A percentile compares a stretch with the other conserved stretches of the same genome.
Conservation (phyloP, 2,329 filamentous ascomycete genomes). For the Apiospora hydei region DNA sequence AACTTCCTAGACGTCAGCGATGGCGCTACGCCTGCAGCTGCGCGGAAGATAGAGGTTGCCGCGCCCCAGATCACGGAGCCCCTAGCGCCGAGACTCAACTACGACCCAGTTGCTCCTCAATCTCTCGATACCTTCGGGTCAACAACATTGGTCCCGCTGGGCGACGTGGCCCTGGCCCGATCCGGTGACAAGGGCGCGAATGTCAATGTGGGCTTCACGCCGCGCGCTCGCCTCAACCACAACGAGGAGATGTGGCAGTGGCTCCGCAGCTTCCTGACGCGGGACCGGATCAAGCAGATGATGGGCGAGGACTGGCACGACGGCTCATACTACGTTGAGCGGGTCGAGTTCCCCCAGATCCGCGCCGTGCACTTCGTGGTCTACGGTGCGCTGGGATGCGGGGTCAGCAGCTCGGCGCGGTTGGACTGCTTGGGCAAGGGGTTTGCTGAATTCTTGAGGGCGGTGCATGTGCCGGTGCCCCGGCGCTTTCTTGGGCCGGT, state of each 20-base stretch:
- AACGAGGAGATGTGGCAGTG: conserved; percentile 47
- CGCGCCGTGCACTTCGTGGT: conserved; percentile 58
- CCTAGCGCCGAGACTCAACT: conserved; percentile 36
- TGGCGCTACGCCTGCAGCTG: neutral
- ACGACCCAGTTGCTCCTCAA: conserved; percentile 32
- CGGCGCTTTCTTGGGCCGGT: conserved; percentile 22
- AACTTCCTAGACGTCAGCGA: conserved; percentile 27
- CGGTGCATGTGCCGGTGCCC: conserved; percentile 34
- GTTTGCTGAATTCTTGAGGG: conserved; percentile 42
- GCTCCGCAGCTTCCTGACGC: conserved; percentile 47
- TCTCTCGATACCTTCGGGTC: conserved; percentile 44
- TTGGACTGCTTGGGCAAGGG: conserved; percentile 61
- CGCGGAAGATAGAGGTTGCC: conserved; percentile 31
- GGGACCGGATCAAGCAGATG: conserved; percentile 43
- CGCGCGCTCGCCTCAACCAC: conserved; percentile 48
- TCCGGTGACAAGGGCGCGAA: conserved; percentile 39
- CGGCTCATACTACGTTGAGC: conserved; percentile 50
- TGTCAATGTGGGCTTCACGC: conserved; percentile 43
- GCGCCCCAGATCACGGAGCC: conserved; percentile 37
- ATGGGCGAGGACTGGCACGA: conserved; percentile 50
- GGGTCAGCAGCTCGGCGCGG: conserved; percentile 55
- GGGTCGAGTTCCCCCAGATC: conserved; percentile 55
- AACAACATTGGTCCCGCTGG: conserved; percentile 49
- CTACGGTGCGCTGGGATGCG: conserved; percentile 52
- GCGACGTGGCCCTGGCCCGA: conserved; percentile 35